Conservation (phyloP, 208 protist species). For the Acanthamoeba culbertsoni region DNA sequence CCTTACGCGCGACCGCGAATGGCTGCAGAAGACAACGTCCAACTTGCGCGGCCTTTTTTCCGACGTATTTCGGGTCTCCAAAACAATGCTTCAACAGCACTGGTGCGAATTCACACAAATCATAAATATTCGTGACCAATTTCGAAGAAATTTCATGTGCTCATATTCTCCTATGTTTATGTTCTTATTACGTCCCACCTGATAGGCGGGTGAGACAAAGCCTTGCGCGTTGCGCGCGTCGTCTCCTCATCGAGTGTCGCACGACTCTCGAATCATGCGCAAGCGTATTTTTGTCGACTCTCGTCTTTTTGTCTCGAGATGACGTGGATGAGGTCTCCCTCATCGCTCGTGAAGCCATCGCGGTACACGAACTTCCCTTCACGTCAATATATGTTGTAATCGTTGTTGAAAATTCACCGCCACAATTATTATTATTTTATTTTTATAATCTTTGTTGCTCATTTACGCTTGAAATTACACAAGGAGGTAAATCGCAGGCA, state of each 20-base stretch:
- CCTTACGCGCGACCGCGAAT: background rate
- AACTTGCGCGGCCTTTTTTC: constrained; percentile 27
- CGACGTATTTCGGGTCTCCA: background rate
- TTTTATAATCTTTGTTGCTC: no score
- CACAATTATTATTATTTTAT: no score
- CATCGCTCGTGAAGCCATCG: background rate
- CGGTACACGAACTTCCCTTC: background rate
- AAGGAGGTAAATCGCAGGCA: background rate
- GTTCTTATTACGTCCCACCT: background rate
- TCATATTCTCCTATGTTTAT: background rate
- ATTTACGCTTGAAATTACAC: background rate
- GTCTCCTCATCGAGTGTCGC: background rate
- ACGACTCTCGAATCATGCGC: background rate
- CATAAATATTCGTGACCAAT: no score
- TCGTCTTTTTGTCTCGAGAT: background rate
- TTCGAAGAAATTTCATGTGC: background rate
- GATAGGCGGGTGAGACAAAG: background rate
- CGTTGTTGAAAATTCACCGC: no score
- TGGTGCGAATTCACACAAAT: background rate
- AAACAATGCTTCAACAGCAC: constrained; percentile 30
- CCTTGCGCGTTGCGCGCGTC: background rate
- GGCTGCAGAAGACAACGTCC: background rate
- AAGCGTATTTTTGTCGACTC: background rate
- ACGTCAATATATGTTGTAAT: no score
- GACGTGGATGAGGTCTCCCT: background rate